Evolutionary conservation across 805 yeast species (phyloP).

Genomic region (Priceomyces carsonii): DNA sequence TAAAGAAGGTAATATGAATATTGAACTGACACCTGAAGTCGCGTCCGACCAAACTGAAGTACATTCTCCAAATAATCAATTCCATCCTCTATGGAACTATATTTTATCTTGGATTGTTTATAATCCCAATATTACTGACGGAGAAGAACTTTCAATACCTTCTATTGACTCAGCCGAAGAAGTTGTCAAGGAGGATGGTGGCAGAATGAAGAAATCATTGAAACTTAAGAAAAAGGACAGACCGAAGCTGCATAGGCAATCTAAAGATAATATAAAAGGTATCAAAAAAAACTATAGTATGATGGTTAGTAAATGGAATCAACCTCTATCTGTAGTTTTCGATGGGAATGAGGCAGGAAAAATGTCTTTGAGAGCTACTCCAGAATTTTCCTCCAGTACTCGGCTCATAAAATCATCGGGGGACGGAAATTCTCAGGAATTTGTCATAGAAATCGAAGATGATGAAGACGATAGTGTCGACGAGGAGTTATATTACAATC

Average conservation of each 20-base stretch:
- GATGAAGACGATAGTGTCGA: constrained; percentile 18
- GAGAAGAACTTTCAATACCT: background rate
- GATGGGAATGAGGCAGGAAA: constrained; percentile 1
- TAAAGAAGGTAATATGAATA: background rate
- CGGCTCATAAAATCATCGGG: background rate
- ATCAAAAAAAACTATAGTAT: constrained; percentile 21
- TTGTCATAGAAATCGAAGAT: constrained; percentile 27
- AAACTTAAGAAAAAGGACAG: constrained; percentile 2
- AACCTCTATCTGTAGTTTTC: constrained; percentile 24
- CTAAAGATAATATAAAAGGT: constrained; percentile 5
- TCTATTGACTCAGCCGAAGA: background rate
- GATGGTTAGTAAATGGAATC: constrained; percentile 32
- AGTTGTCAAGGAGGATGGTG: background rate
- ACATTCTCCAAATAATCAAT: constrained; percentile 16
- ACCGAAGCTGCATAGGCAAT: background rate
- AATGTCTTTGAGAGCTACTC: no score
- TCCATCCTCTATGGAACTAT: constrained; percentile 40
- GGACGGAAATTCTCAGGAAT: constrained; percentile 17
- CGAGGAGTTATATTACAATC: constrained; percentile 33
- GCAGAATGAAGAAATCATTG: constrained; percentile 1
- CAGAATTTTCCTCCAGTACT: no score
- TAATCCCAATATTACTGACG: constrained; percentile 11
- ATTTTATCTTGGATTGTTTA: constrained; percentile 38
- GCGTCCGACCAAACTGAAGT: constrained; percentile 1
- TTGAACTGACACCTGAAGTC: background rate